Base-by-base conservation (phyloP, 176 grass and related monocot species). In the Aegilops umbellulata region DNA sequence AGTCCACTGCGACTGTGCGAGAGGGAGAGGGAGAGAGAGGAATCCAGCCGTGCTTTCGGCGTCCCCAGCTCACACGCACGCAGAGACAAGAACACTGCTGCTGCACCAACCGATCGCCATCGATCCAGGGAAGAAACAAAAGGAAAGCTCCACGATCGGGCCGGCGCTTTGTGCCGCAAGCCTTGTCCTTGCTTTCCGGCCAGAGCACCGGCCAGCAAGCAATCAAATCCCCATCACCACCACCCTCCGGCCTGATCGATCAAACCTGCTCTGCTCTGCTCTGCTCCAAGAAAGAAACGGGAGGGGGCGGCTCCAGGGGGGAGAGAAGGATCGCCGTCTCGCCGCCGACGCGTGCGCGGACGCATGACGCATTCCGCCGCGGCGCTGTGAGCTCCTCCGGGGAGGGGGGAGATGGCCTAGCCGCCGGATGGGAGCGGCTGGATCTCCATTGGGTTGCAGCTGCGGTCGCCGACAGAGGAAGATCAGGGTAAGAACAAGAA, bases 401-500 rank as follows among this genome's bases (percentile, higher is more conserved):
- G 35, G 27, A 1, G 16, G 10, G 84, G 34, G 60, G 61, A 70
- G 53, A 89, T 80, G 69, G 64, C 76, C 81, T 92, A 87, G 85
- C 38, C 65, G 81, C 49, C 60, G 74, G 69, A 84, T 80, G 87
- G 64, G 39, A 72, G 81, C 84, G 77, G 91, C 87, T 87, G 84
- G 84, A 90, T 92, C 87, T 90, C 84, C 57, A 51, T 83, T 36
- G 84, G 84, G 82, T 88, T 90, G 87, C 84, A 92, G 91, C 91
- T 92, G 91, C 83, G 24, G 51, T 13, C 24, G 25, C 77, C 62
- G 60, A 72, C 23, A 86, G 42, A 74, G 62, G 30, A 14, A 78
- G 31, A 14, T 53, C 1, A 6, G 49, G 74, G 85, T 69, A 75
- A 81, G 68, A 22, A 58, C 7, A 58, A 53, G 49, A 53, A 19